A percentile compares a stretch with the other conserved stretches of the same genome.
Conservation (phyloP, 2,329 filamentous ascomycete species). For the Aureobasidium subglaciale region DNA sequence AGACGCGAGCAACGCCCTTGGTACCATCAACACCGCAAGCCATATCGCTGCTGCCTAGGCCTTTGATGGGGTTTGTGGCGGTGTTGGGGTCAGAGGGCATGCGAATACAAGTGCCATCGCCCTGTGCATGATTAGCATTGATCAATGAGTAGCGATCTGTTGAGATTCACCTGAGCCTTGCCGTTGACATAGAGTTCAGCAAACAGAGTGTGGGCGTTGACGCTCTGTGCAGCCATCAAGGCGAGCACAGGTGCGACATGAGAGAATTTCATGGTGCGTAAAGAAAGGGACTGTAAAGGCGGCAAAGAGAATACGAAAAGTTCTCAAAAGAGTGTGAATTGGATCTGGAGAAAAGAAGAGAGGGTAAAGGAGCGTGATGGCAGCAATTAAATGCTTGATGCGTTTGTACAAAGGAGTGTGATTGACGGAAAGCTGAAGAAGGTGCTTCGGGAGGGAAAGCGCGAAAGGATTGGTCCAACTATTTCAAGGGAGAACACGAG, state of each 20-base stretch:
- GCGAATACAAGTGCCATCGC: slow-evolving; percentile 64
- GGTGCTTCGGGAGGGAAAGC: background rate
- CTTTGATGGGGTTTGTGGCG: slow-evolving; percentile 51
- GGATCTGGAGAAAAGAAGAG: background rate
- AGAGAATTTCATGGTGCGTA: slow-evolving; percentile 16
- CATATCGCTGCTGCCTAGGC: slow-evolving; percentile 55
- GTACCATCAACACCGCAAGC: slow-evolving; percentile 49
- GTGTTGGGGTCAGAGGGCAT: slow-evolving; percentile 50
- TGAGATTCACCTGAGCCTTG: slow-evolving; percentile 38
- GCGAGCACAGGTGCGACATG: slow-evolving; percentile 14
- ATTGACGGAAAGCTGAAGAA: slow-evolving; percentile 1
- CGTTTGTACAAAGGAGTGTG: slow-evolving; percentile 10
- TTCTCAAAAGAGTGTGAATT: background rate
- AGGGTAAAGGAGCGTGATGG: slow-evolving; percentile 1
- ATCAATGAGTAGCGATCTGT: too few species aligned
- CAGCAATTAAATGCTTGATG: slow-evolving; percentile 6
- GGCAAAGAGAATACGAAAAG: background rate
- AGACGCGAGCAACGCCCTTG: slow-evolving; percentile 45
- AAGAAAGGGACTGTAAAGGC: background rate
- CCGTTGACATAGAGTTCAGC: slow-evolving; percentile 58
- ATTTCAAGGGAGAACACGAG: slow-evolving; percentile 1
- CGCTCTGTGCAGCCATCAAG: slow-evolving; percentile 17
- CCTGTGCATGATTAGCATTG: slow-evolving; percentile 34
- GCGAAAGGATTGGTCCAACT: slow-evolving; percentile 3
- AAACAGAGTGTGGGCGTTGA: slow-evolving; percentile 50